Evolutionary conservation across 805 yeast genomes (phyloP), one percentile per base, ranked within the genome.

Genomic region (Metschnikowia henanensis): DNA sequence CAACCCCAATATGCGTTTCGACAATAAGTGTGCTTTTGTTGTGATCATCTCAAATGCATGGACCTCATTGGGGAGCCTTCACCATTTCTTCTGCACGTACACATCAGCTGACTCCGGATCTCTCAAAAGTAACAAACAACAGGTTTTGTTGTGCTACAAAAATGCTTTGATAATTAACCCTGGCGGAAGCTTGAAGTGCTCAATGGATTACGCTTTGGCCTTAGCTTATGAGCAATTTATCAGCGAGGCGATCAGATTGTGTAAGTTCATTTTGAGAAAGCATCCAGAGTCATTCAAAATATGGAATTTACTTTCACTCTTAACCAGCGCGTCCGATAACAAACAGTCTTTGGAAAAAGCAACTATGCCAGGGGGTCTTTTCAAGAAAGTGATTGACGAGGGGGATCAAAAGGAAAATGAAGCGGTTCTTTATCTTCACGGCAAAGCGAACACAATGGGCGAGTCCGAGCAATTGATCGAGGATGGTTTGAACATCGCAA

Each of bases 251-350:
- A 56, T 70, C 9, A 72, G 67, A 46, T 61, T 74, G 35, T 57
- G 80, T 46, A 82, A 79, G 55, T 61, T 66, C 36, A 68, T 79
- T 4, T 64, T 81, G 45, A 77, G 72, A 35, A 61, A 69, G 31
- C 70, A 70, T 43, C 84, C 87, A 0, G 76, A 76, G 32, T 75
- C 80, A 38, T 70, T 82, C 53, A 76, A 75, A 53, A 75, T 82
- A 6, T 81, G 92, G 81, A 86, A 86, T 57, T 64, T 87, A 51
- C 65, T 86, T 31, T 77, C 81, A 0, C 71, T 87, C 44, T 62
- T 85, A n/a, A 69, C 81, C 23, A 77, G 91, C 0, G 75, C 83
- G 0, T 73, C 75, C 30, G 87, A 84, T 43, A 79, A 76, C 46
- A 72, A 70, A 37, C 45, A 53, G 9, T 22, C 25, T 22, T 22